These are phyloP conservation scores for Silene uniflora DNA, from an alignment of 148 eudicot genomes.

Conservation along the genomic window DNA sequence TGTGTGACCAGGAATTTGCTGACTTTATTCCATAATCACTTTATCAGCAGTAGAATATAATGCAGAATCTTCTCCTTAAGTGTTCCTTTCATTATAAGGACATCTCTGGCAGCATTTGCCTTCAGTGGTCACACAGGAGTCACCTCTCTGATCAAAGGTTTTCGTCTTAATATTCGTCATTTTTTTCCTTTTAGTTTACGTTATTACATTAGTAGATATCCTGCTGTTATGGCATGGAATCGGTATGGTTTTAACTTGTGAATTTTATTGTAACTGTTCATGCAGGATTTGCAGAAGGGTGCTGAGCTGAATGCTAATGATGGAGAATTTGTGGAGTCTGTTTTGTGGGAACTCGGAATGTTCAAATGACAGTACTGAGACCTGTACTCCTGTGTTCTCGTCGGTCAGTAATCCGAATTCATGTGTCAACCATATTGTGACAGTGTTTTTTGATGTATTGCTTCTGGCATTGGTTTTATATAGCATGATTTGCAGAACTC, in stretches of 20 bases:
- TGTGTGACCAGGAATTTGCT: too few relatives aligned
- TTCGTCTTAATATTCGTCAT: background rate
- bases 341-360: slow-evolving; percentile 32
- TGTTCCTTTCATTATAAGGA: background rate
- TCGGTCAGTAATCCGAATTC: slow-evolving; percentile 54
- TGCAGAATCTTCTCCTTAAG: background rate
- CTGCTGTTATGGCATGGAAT: background rate
- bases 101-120: background rate
- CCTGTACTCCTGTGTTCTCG: slow-evolving; percentile 37
- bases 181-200: background rate
- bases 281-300: slow-evolving; percentile 11
- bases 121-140: background rate
- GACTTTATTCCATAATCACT: too few relatives aligned
- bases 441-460: slow-evolving; percentile 47
- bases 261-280: slow-evolving; percentile 7
- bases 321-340: slow-evolving; percentile 29
- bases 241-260: slow-evolving; percentile 36
- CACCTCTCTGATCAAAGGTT: background rate
- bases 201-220: background rate
- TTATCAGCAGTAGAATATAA: too few relatives aligned
- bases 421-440: slow-evolving; percentile 61
- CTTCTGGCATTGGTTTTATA: slow-evolving; percentile 42
- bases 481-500: slow-evolving; percentile 32
- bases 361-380: slow-evolving; percentile 23
- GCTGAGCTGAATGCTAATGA: slow-evolving; percentile 7